A percentile compares a stretch with the other conserved stretches of the same genome.
Evolutionary conservation across 2,329 filamentous ascomycete genomes (phyloP).

Genomic region (Alternaria tenuissima): DNA sequence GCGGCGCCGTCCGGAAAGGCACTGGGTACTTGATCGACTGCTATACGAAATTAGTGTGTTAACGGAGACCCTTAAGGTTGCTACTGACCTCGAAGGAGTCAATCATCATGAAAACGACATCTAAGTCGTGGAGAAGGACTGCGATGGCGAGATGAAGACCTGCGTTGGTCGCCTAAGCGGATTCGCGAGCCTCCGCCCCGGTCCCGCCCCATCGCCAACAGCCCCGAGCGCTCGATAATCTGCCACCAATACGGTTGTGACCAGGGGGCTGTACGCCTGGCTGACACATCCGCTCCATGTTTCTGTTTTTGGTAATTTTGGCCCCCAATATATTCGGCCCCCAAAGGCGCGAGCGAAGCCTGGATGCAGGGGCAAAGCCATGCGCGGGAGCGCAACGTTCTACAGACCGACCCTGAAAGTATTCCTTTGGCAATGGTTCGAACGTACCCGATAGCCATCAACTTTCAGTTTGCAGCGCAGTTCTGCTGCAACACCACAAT

Average conservation of each 20-base stretch:
- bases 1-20: constrained; percentile 20
- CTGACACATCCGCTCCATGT: constrained; percentile 1
- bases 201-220: neutral
- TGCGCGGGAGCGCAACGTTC: neutral
- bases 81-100: constrained; percentile 13
- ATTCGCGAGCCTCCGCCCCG: neutral
- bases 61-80: neutral
- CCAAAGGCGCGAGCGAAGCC: neutral
- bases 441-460: neutral
- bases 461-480: neutral
- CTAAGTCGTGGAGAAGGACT: neutral
- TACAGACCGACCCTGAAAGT: neutral
- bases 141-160: neutral
- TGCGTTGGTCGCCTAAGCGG: neutral
- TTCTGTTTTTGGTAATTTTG: constrained; percentile 9
- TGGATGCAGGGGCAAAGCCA: constrained; percentile 9
- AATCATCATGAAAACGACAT: constrained; percentile 3
- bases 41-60: constrained; percentile 5
- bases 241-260: neutral
- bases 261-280: neutral
- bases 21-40: constrained; percentile 15
- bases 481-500: neutral
- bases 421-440: neutral
- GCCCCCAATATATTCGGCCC: constrained; percentile 17
- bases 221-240: neutral